Percentiles rank a stretch among this genome's conserved stretches.
Conservation (phyloP, 2,329 filamentous ascomycete species). For the Monilinia polystroma region DNA sequence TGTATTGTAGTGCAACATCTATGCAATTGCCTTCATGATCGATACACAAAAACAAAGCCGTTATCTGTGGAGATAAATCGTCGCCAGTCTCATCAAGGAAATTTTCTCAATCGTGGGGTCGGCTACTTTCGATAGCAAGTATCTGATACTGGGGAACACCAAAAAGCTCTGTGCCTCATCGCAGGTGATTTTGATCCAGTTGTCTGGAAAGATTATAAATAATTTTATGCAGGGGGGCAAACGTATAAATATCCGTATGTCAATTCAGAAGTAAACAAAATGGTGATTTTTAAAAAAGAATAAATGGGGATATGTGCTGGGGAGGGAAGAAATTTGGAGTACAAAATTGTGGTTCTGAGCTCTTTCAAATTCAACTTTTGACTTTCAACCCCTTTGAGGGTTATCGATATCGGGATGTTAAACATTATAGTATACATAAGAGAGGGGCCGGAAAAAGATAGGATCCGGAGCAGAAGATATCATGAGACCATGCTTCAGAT, state of each 20-base stretch:
- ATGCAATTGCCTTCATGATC: neutral
- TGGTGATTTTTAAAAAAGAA: neutral
- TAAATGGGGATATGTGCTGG: neutral
- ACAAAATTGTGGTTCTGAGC: neutral
- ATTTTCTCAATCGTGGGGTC: neutral
- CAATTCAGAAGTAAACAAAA: neutral
- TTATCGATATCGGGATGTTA: neutral
- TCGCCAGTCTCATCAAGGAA: neutral
- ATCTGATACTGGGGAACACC: neutral
- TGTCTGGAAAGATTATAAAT: too few species aligned
- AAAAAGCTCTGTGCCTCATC: neutral
- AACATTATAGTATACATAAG: neutral
- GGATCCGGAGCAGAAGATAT: neutral
- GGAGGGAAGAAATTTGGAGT: neutral
- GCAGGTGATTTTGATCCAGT: neutral
- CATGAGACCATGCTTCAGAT: neutral
- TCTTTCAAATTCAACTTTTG: neutral
- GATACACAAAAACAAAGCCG: neutral
- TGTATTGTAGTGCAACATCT: neutral
- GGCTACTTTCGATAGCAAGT: neutral
- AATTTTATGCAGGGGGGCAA: too few species aligned
- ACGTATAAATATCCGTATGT: too few species aligned
- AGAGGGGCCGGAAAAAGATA: too few species aligned
- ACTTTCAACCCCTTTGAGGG: neutral
- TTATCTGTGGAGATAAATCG: neutral